phyloP scores from a whole-genome alignment of 805 yeast genomes.

The Hanseniaspora thailandica region DNA sequence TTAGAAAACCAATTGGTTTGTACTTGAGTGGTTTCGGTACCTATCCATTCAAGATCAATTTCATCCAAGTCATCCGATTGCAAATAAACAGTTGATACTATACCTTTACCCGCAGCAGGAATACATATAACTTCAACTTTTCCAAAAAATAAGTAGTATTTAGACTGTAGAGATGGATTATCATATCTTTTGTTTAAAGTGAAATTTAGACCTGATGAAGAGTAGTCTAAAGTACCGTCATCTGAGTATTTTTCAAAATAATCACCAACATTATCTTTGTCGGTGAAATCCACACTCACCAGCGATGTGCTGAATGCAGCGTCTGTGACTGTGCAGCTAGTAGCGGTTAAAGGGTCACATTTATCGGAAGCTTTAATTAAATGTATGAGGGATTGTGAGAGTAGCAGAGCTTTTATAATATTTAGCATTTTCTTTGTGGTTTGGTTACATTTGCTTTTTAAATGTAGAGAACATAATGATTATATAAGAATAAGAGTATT shows the following conservation, averaged over 20 bases:
- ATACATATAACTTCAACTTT: slow-evolving; percentile 58
- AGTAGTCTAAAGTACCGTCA: slow-evolving; percentile 36
- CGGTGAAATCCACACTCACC: slow-evolving; percentile 40
- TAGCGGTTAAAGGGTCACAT: slow-evolving; percentile 37
- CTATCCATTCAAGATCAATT: slow-evolving; percentile 79
- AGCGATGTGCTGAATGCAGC: slow-evolving; percentile 51
- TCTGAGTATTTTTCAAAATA: slow-evolving; percentile 34
- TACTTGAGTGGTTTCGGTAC: slow-evolving; percentile 61
- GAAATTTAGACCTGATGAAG: slow-evolving; percentile 49
- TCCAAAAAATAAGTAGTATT: slow-evolving; percentile 83
- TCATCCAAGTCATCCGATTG: slow-evolving; percentile 83
- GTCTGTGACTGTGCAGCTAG: slow-evolving; percentile 35
- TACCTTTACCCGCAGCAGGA: slow-evolving; percentile 69
- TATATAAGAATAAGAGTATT: too few relatives aligned
- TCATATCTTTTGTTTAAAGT: slow-evolving; percentile 53
- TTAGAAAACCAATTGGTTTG: slow-evolving; percentile 74
- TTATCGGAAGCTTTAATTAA: background rate
- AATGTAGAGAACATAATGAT: too few relatives aligned
- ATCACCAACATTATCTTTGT: slow-evolving; percentile 29
- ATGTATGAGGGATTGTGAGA: background rate
- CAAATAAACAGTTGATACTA: slow-evolving; percentile 68
- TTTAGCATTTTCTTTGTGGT: background rate
- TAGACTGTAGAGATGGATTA: slow-evolving; percentile 66
- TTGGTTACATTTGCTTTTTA: too few relatives aligned
- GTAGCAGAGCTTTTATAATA: background rate